Conservation (phyloP, 2,329 filamentous ascomycete species). For the Fusarium sp. region DNA sequence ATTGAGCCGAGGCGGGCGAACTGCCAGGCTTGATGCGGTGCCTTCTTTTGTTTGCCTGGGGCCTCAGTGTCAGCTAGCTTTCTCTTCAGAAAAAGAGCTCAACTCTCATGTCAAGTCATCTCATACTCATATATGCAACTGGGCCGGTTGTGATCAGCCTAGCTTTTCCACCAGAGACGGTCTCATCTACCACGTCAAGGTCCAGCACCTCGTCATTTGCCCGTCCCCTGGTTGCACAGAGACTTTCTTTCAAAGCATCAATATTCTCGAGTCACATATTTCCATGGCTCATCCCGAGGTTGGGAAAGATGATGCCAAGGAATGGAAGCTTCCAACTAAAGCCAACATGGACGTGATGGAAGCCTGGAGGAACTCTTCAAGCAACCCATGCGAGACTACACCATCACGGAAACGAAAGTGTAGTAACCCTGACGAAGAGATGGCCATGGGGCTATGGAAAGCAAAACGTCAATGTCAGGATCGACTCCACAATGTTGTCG, state of each 20-base stretch:
- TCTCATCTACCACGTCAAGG: constrained; percentile 58
- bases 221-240: constrained; percentile 55
- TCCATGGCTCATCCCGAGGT: constrained; percentile 50
- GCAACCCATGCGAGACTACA: constrained; percentile 18
- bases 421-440: constrained; percentile 4
- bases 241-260: constrained; percentile 50
- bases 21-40: constrained; percentile 23
- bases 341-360: not conserved
- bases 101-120: constrained; percentile 43
- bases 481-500: constrained; percentile 51
- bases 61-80: constrained; percentile 45
- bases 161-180: constrained; percentile 54
- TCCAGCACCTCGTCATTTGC: constrained; percentile 58
- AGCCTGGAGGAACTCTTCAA: not conserved
- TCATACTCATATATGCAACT: constrained; percentile 55
- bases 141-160: constrained; percentile 53
- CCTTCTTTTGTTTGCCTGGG: constrained; percentile 46
- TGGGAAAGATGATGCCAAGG: constrained; percentile 33
- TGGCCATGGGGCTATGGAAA: not conserved
- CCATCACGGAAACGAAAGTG: constrained; percentile 26
- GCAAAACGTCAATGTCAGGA: constrained; percentile 54
- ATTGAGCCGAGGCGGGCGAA: constrained; percentile 21
- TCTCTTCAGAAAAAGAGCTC: constrained; percentile 43
- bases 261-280: constrained; percentile 55
- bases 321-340: constrained; percentile 45